Conservation (phyloP, 345 rosid species). For the Hibiscus mutabilis region DNA sequence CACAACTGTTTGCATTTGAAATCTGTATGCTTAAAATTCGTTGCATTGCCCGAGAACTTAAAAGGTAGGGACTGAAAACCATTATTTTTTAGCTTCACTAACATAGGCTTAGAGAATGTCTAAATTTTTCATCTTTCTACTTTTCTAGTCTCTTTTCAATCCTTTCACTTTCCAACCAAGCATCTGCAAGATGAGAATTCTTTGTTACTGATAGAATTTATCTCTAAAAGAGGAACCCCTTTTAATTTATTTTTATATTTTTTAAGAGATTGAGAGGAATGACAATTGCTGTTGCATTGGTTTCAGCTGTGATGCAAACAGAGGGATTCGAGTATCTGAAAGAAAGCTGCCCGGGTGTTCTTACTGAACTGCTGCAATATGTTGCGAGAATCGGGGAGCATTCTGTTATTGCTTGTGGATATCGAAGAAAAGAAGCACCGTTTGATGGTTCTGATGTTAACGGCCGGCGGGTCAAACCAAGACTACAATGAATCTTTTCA, state of each 20-base stretch:
- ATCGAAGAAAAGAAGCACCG: constrained; percentile 26
- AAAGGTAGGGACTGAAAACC: constrained; percentile 34
- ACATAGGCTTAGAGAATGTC: background rate
- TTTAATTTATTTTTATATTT: background rate
- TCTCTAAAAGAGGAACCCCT: background rate
- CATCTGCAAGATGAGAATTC: background rate
- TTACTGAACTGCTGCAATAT: constrained; percentile 50
- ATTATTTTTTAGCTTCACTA: background rate
- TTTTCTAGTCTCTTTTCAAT: too few species aligned
- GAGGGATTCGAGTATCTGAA: constrained; percentile 65
- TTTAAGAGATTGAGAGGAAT: background rate
- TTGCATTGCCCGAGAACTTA: constrained; percentile 49
- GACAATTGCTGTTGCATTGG: background rate
- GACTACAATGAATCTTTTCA: constrained; percentile 35
- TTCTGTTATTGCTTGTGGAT: constrained; percentile 36
- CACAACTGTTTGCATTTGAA: constrained; percentile 70
- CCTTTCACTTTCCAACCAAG: too few species aligned
- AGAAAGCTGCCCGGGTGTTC: constrained; percentile 51
- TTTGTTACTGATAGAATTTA: background rate
- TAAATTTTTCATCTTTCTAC: too few species aligned
- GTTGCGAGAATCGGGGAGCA: constrained; percentile 57
- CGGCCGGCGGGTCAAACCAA: constrained; percentile 70
- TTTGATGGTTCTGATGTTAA: constrained; percentile 49
- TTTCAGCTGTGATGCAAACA: constrained; percentile 70
- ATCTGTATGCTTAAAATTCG: constrained; percentile 61